These are phyloP conservation scores for Castanea mollissima DNA, from an alignment of 306 rosid genomes.

Conservation along the genomic window DNA sequence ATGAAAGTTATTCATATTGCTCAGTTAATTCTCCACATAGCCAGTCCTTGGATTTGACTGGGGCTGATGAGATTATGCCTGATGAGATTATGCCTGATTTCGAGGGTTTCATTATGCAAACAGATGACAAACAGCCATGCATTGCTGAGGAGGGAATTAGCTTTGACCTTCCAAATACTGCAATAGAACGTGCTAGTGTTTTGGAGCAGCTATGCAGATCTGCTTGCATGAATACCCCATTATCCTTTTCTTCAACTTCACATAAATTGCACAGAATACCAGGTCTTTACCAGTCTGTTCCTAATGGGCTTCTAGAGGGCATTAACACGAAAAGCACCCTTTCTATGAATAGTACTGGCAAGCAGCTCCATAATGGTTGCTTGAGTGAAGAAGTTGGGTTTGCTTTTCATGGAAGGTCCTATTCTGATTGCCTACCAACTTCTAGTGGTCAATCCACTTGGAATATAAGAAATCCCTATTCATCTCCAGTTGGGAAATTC, in stretches of 20 bases:
- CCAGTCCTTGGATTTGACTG: constrained; percentile 36
- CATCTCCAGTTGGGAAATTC: constrained; percentile 66
- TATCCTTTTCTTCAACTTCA: constrained; percentile 46
- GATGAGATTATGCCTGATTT: constrained; percentile 60
- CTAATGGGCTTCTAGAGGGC: constrained; percentile 71
- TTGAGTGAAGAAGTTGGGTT: constrained; percentile 20
- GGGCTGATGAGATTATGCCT: constrained; percentile 50
- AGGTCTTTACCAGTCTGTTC: constrained; percentile 46
- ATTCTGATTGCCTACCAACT: constrained; percentile 54
- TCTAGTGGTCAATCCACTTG: constrained; percentile 33
- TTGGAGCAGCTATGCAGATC: constrained; percentile 59
- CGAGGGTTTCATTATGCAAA: constrained; percentile 64
- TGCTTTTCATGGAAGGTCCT: constrained; percentile 38
- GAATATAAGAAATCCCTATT: constrained; percentile 36
- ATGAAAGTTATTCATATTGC: constrained; percentile 26
- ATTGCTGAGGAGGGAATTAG: constrained; percentile 37
- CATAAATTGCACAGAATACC: constrained; percentile 34
- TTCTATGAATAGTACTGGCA: constrained; percentile 32
- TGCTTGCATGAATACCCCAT: constrained; percentile 56
- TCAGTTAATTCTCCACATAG: constrained; percentile 40
- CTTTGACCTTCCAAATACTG: constrained; percentile 40
- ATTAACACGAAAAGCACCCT: constrained; percentile 35
- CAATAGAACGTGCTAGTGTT: constrained; percentile 47
- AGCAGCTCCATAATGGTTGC: constrained; percentile 11
- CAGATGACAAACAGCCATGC: constrained; percentile 52